A percentile compares a stretch with the other conserved stretches of the same genome.
Evolutionary conservation across 345 rosid genomes (phyloP).

Genomic region (Geranium rotundifolium): DNA sequence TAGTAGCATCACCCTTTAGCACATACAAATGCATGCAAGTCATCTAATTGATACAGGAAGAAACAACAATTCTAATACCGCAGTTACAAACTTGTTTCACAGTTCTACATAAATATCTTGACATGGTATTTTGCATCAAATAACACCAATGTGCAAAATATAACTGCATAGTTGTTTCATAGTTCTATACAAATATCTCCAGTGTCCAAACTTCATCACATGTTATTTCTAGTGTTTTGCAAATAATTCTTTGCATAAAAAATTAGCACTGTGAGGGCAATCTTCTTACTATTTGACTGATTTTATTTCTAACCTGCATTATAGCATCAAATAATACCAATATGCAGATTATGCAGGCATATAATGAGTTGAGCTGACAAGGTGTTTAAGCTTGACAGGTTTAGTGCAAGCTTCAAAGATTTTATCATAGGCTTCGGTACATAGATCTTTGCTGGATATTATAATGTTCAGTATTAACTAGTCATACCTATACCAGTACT

Average conservation of each 20-base stretch:
- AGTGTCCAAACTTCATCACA: too few relatives aligned
- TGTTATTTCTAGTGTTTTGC: background rate
- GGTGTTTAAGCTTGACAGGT: background rate
- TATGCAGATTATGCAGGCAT: background rate
- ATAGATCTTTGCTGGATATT: background rate
- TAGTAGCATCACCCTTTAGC: too few relatives aligned
- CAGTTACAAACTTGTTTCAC: background rate
- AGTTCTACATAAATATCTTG: background rate
- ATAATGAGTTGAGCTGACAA: background rate
- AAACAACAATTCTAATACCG: conserved; percentile 1
- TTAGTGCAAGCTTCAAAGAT: background rate
- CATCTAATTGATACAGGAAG: conserved; percentile 8
- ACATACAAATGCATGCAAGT: too few relatives aligned
- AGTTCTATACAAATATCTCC: too few relatives aligned
- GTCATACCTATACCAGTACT: background rate
- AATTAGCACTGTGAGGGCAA: background rate
- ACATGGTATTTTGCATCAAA: background rate
- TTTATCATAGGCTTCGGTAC: too few relatives aligned
- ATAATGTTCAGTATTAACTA: background rate
- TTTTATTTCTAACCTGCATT: background rate
- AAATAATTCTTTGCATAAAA: background rate
- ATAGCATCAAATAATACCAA: background rate
- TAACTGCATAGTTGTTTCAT: too few relatives aligned
- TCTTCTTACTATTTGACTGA: background rate
- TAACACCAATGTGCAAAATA: too few relatives aligned